phyloP scores from a whole-genome alignment of 1,284 basidiomycete genomes.

The Microbotryum silenes-acaulis region DNA sequence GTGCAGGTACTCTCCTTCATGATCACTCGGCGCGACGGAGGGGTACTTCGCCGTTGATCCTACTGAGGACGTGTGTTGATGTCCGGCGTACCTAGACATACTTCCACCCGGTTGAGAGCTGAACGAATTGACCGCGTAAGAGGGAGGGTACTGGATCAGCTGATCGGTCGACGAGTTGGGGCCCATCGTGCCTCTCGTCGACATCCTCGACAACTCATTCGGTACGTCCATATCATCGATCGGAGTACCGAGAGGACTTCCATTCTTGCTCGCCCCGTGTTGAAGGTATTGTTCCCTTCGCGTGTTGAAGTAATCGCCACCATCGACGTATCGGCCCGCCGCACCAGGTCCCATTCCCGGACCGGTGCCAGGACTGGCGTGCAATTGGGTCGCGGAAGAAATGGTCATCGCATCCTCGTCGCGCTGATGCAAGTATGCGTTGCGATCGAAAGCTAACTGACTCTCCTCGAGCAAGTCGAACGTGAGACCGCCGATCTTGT shows the following conservation, averaged over 20 bases:
- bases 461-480: constrained; percentile 42
- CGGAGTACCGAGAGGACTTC: not conserved
- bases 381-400: constrained; percentile 22
- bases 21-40: no score
- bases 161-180: not conserved
- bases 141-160: not conserved
- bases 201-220: not conserved
- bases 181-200: not conserved
- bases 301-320: constrained; percentile 22
- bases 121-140: no score
- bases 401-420: constrained; percentile 35
- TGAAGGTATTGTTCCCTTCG: constrained; percentile 22
- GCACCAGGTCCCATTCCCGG: not conserved
- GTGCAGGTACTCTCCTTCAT: no score
- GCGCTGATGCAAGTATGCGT: constrained; percentile 36
- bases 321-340: constrained; percentile 7
- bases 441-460: constrained; percentile 34
- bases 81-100: no score
- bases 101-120: no score
- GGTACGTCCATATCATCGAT: not conserved
- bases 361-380: not conserved
- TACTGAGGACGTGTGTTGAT: no score
- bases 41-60: no score
- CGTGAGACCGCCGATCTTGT: constrained; percentile 52
- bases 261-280: constrained; percentile 8